Evolutionary conservation across 2,329 filamentous ascomycete genomes (phyloP).

Genomic region (Cladosporium velox): DNA sequence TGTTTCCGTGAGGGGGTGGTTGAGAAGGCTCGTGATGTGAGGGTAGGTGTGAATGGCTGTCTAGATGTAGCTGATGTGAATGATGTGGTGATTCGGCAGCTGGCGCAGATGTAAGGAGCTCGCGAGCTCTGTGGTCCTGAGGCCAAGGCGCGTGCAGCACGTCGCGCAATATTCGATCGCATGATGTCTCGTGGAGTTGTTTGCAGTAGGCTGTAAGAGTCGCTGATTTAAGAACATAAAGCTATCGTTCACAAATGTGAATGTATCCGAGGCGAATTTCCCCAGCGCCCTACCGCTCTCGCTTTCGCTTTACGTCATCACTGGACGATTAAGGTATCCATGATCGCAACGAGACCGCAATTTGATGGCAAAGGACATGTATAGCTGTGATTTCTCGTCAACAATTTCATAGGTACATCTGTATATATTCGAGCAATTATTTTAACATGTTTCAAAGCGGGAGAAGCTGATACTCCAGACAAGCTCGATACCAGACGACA

Average conservation of each 20-base stretch:
- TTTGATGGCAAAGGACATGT: background rate
- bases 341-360: background rate
- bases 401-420: background rate
- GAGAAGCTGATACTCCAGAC: background rate
- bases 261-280: conserved; percentile 4
- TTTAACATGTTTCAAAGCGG: background rate
- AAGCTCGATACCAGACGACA: background rate
- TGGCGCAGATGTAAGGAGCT: conserved; percentile 27
- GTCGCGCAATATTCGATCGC: background rate
- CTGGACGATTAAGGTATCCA: background rate
- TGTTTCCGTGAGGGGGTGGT: conserved; percentile 5
- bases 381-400: background rate
- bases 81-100: conserved; percentile 22
- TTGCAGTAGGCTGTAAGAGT: background rate
- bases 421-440: background rate
- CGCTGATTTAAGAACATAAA: background rate
- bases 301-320: conserved; percentile 6
- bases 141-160: background rate
- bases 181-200: background rate
- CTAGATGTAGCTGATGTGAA: background rate
- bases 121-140: conserved; percentile 1
- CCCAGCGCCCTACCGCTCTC: background rate
- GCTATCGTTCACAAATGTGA: background rate
- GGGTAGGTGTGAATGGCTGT: background rate
- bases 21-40: conserved; percentile 20